Conservation (phyloP, 2,329 filamentous ascomycete species). For the Coniochaeta sp. region DNA sequence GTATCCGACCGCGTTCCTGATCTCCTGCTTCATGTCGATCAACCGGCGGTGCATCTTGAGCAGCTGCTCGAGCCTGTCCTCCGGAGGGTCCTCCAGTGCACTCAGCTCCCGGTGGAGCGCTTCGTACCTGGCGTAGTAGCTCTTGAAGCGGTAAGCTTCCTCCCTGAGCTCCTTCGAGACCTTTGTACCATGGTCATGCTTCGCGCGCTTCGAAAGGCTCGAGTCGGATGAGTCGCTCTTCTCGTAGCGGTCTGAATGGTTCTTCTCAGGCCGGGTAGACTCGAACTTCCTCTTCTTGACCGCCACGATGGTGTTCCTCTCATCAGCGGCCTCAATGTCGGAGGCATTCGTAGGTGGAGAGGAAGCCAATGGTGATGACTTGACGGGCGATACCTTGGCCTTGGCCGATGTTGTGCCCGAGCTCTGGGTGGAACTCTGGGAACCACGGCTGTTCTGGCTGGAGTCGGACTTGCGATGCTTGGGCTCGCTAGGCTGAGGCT, state of each 20-base stretch:
- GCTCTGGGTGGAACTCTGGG: slow-evolving; percentile 17
- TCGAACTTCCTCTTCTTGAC: slow-evolving; percentile 14
- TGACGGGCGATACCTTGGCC: slow-evolving; percentile 48
- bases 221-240: slow-evolving; percentile 3
- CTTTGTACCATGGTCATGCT: slow-evolving; percentile 21
- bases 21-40: slow-evolving; percentile 50
- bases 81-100: slow-evolving; percentile 39
- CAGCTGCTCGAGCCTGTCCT: slow-evolving; percentile 41
- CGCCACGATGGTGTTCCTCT: slow-evolving; percentile 4
- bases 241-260: slow-evolving; percentile 12
- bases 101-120: slow-evolving; percentile 48
- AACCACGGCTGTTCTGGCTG: slow-evolving; percentile 29
- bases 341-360: slow-evolving; percentile 60
- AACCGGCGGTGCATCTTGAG: slow-evolving; percentile 47
- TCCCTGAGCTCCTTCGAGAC: slow-evolving; percentile 40
- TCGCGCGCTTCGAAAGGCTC: slow-evolving; percentile 23
- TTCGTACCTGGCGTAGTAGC: slow-evolving; percentile 49
- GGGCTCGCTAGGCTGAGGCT: slow-evolving; percentile 6
- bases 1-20: slow-evolving; percentile 34
- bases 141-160: slow-evolving; percentile 48
- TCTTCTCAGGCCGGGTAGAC: background rate
- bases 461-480: slow-evolving; percentile 41
- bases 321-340: slow-evolving; percentile 41
- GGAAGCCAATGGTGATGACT: slow-evolving; percentile 58
- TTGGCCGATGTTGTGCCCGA: slow-evolving; percentile 29